phyloP scores from a whole-genome alignment of 2,329 filamentous ascomycete species.

The Aspergillus piperis region DNA sequence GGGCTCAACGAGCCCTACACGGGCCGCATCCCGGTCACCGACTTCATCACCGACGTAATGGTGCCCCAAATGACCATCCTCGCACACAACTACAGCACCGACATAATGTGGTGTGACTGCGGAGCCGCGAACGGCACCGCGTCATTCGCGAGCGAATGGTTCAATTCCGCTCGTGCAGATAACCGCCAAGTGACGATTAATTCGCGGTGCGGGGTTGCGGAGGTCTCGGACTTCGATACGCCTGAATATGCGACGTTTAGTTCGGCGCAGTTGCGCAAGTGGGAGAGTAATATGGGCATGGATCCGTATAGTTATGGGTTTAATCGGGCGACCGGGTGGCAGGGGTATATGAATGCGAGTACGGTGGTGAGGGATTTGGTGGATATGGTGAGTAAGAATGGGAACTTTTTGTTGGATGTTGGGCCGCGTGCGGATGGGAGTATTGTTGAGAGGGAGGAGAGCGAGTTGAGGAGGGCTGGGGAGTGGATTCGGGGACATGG shows the following conservation, averaged over 20 bases:
- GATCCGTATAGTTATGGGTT: conserved; percentile 63
- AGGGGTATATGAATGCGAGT: conserved; percentile 55
- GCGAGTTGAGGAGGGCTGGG: conserved; percentile 54
- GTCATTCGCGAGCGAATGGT: conserved; percentile 47
- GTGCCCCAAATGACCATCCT: conserved; percentile 48
- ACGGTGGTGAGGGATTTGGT: conserved; percentile 52
- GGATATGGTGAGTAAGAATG: conserved; percentile 58
- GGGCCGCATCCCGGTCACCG: not conserved
- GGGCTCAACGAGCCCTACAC: conserved; percentile 1
- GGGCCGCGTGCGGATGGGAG: conserved; percentile 59
- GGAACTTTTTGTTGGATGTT: conserved; percentile 59
- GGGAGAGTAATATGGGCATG: conserved; percentile 63
- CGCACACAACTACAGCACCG: conserved; percentile 42
- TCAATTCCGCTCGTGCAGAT: conserved; percentile 41
- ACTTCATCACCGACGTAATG: not conserved
- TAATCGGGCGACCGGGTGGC: conserved; percentile 55
- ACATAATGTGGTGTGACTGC: conserved; percentile 53
- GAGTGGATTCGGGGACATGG: conserved; percentile 56
- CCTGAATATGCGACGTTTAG: conserved; percentile 59
- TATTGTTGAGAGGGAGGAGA: conserved; percentile 52
- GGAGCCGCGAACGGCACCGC: conserved; percentile 48
- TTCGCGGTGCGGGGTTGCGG: conserved; percentile 57
- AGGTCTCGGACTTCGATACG: conserved; percentile 58
- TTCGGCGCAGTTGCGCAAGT: conserved; percentile 56
- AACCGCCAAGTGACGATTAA: conserved; percentile 58